phyloP scores from a whole-genome alignment of 495 filamentous ascomycete genomes.

The Neurospora intermedia region DNA sequence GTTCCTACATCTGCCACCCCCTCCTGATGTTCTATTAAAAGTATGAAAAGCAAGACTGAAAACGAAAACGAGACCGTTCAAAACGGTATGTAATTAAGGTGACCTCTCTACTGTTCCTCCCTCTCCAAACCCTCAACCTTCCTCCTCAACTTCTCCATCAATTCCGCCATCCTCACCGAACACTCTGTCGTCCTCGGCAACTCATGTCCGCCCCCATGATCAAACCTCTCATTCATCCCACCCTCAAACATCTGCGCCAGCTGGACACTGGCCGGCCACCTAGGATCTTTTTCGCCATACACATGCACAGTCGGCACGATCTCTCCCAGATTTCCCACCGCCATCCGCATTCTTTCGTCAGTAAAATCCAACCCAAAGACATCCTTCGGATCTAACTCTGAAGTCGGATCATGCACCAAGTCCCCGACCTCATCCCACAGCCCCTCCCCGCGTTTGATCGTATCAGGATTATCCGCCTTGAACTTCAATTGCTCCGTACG shows the following conservation, averaged over 20 bases:
- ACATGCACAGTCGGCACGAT: conserved; percentile 52
- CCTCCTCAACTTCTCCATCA: conserved; percentile 13
- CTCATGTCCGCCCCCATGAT: conserved; percentile 48
- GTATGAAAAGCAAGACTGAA: background rate
- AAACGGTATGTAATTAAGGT: no score
- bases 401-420: conserved; percentile 21
- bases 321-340: background rate
- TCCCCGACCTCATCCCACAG: conserved; percentile 21
- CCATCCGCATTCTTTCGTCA: conserved; percentile 26
- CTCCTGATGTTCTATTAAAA: background rate
- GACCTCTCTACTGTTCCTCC: background rate
- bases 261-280: conserved; percentile 44
- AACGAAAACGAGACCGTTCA: background rate
- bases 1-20: background rate
- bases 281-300: conserved; percentile 47
- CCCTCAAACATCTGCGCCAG: conserved; percentile 44
- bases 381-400: conserved; percentile 9
- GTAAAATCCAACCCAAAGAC: conserved; percentile 46
- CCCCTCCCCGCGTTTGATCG: conserved; percentile 12
- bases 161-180: conserved; percentile 14
- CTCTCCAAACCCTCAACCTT: background rate
- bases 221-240: conserved; percentile 27
- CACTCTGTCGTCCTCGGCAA: conserved; percentile 23
- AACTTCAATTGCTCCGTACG: conserved; percentile 21
- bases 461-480: conserved; percentile 18